Evolutionary conservation across 2,329 filamentous ascomycete genomes (phyloP), one percentile per base, ranked within the genome.

Genomic region (Ascochyta pisi): DNA sequence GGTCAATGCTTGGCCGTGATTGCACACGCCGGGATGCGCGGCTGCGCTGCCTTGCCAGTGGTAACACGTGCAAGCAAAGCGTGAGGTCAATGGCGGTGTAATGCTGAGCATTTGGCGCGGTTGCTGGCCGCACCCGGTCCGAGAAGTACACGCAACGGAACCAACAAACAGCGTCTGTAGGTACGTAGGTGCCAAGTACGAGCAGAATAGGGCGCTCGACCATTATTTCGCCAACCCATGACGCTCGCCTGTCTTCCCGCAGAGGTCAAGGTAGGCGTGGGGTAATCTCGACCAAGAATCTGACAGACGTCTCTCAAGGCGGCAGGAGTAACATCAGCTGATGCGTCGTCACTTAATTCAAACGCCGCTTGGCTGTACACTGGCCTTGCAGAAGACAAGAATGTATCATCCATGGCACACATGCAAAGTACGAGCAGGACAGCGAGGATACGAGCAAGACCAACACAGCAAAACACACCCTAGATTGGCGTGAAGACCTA

Each of bases 241-340:
- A 13, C 31, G 13, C 4, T n/a, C 31, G n/a, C 4, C 13, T 13
- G 4, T n/a, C 31, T 13, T 15, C 31, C 13, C 7, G 31, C 13
- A 19, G 19, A 12, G 12, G 31, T 34, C 8, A 12, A 34, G 15
- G 6, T 34, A n/a, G 12, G 31, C 13, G 9, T 15, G 15, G 31
- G 31, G 13, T 34, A 13, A 34, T 34, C 6, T 34, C 13, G 12
- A 15, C 31, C 31, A 16, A 8, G 19, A 26, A 40, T 19, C n/a
- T 40, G 26, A 22, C 2, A 4, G 40, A 29, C 40, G 23, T 26
- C 12, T 22, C 8, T 43, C 13, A 23, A 31, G n/a, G 12, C 24
- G 24, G 16, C 40, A 29, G 29, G 29, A 27, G 38, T 12, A 33
- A 50, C 15, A n/a, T 56, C 53, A 56, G 42, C 53, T 56, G 42